Conservation (phyloP, 192 early-diverging fungal genomes). For the Podila epicladia region DNA sequence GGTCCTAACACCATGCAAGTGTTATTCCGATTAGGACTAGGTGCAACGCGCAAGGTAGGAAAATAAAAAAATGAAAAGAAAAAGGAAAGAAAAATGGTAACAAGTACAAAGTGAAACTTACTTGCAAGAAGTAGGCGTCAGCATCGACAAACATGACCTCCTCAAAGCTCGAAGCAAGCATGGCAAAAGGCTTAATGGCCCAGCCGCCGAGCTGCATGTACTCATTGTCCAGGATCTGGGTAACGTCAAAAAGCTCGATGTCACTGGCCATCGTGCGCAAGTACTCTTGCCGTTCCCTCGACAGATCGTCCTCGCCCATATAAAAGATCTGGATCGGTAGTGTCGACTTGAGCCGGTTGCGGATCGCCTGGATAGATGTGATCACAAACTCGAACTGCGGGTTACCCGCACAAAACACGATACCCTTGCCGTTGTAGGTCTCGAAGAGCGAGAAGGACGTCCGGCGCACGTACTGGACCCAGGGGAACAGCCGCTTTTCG, state of each 20-base stretch:
- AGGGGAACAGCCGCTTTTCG: constrained; percentile 52
- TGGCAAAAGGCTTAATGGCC: constrained; percentile 75
- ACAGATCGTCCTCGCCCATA: constrained; percentile 55
- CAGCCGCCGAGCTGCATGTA: constrained; percentile 64
- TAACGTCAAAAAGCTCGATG: constrained; percentile 49
- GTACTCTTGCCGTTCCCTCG: constrained; percentile 20
- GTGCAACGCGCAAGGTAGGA: background rate
- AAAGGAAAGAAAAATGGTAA: no score
- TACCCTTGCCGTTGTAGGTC: constrained; percentile 37
- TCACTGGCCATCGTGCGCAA: constrained; percentile 34
- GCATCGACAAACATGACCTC: constrained; percentile 76
- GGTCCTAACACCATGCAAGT: constrained; percentile 32
- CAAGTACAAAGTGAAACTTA: constrained; percentile 1
- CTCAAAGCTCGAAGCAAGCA: constrained; percentile 67
- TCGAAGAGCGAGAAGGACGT: constrained; percentile 51
- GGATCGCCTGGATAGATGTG: constrained; percentile 52
- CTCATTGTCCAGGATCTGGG: constrained; percentile 50
- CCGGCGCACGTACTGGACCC: constrained; percentile 43
- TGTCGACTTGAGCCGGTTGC: constrained; percentile 50
- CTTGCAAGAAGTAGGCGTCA: constrained; percentile 72
- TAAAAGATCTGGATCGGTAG: constrained; percentile 72
- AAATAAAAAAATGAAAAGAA: background rate
- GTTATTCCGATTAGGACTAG: background rate
- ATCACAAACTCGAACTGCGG: constrained; percentile 54
- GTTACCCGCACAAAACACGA: constrained; percentile 63